Base-by-base conservation (phyloP, 2,329 filamentous ascomycete species). In the Clonostachys byssicola region DNA sequence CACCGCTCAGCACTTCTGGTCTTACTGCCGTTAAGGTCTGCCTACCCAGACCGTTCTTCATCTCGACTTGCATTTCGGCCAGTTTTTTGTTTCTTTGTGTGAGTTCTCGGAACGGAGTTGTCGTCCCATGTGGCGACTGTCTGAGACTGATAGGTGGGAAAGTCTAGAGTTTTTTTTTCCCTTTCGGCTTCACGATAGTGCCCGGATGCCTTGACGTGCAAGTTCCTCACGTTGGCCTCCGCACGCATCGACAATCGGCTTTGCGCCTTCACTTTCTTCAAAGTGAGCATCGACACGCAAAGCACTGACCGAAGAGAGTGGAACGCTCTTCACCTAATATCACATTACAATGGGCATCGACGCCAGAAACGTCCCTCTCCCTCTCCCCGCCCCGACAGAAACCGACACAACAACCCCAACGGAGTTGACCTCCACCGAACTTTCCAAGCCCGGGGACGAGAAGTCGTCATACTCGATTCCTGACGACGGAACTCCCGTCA, bases 401-500 rank as follows among this genome's bases (percentile, higher is more conserved):
- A 86, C 86, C 62, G 78, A 81, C 68, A 86, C 86, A 62, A 76
- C 75, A 50, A 75, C 76, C 50, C 82, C 83, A 49, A 81, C 80
- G 63, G 83, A 86, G 59, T 65, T 87, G 51, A 61, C 60, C 43
- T 81, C 78, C 49, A 83, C 83, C 57, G 85, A 89, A 66, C 63
- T 88, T 54, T 90, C 87, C 52, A 78, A 79, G 52, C 76, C 81
- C 51, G 85, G 80, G 56, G 80, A 85, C 65, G 79, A 81, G 65
- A 87, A 80, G 59, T 89, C 88, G 5, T 84, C 85, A 46, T 92
- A 88, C 67, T 90, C 86, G 36, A 79, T 94, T 45, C 89, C 88
- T 49, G 88, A 91, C 60, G 89, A 94, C 81, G 89, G 89, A 63
- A 92, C 88, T 46, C 91, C 92, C 40, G 85, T 99, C 60, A 97